Evolutionary conservation across 495 filamentous ascomycete species (phyloP).

Genomic region (Lasiosphaeris hirsuta): DNA sequence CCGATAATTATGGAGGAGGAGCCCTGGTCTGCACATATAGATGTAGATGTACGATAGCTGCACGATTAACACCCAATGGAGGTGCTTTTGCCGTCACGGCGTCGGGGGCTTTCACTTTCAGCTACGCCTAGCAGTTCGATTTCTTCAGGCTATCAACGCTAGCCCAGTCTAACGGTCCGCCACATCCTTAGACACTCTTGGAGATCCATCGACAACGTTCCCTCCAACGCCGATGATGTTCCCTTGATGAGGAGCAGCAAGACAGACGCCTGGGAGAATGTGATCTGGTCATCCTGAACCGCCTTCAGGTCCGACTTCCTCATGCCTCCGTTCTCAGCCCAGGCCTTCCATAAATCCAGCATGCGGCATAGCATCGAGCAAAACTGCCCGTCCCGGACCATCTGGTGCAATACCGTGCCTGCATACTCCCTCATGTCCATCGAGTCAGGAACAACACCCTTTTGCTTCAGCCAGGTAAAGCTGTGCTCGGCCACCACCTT

Average conservation of each 20-base stretch:
- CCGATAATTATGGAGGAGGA: background rate
- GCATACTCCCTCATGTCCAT: conserved; percentile 39
- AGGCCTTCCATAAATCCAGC: conserved; percentile 56
- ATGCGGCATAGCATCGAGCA: conserved; percentile 43
- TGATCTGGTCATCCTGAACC: conserved; percentile 40
- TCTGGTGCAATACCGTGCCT: conserved; percentile 50
- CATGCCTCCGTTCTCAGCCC: conserved; percentile 58
- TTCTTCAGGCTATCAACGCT: background rate
- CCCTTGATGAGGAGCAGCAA: conserved; percentile 51
- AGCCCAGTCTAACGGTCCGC: conserved; percentile 57
- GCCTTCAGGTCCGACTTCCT: conserved; percentile 46
- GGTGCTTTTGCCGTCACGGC: background rate
- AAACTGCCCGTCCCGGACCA: conserved; percentile 51
- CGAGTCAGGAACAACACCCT: conserved; percentile 24
- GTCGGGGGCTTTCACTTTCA: no score
- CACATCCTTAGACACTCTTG: conserved; percentile 60
- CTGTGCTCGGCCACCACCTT: conserved; percentile 48
- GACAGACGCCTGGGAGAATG: conserved; percentile 53
- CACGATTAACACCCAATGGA: background rate
- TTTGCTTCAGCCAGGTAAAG: conserved; percentile 43
- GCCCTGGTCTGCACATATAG: background rate
- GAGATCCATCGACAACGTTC: conserved; percentile 55
- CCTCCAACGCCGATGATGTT: conserved; percentile 44
- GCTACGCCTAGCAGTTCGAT: no score
- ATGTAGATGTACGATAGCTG: conserved; percentile 1